Percentiles rank a stretch among this genome's conserved stretches.
Conservation (phyloP, 176 grass and related monocot species). For the Guadua angustifolia region DNA sequence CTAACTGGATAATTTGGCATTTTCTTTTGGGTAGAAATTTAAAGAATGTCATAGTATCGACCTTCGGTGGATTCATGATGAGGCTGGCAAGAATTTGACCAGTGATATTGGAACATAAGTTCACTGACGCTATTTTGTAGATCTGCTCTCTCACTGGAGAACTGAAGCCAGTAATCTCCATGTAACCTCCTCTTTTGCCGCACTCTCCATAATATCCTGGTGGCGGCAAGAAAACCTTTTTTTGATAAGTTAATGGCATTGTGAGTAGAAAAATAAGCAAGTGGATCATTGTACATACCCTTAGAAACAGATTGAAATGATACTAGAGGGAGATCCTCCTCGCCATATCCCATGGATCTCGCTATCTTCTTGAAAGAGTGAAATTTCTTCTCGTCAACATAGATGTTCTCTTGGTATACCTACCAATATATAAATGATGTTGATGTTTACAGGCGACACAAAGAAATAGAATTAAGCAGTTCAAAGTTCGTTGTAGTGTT, state of each 20-base stretch:
- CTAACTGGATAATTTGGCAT: constrained; percentile 18
- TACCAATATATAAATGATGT: constrained; percentile 42
- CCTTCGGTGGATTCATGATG: constrained; percentile 96
- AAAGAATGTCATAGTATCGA: constrained; percentile 24
- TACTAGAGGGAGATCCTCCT: constrained; percentile 72
- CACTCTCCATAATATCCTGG: constrained; percentile 96
- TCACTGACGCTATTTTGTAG: constrained; percentile 95
- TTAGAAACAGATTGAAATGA: constrained; percentile 97
- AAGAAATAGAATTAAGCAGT: constrained; percentile 10
- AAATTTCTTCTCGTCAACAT: constrained; percentile 87
- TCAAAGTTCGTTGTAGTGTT: constrained; percentile 3
- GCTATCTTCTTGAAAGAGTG: constrained; percentile 97
- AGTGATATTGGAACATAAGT: constrained; percentile 94
- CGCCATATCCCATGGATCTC: constrained; percentile 72
- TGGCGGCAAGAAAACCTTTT: constrained; percentile 36
- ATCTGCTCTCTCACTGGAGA: constrained; percentile 90
- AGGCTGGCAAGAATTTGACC: constrained; percentile 94
- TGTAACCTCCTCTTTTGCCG: constrained; percentile 97
- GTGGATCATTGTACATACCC: constrained; percentile 53
- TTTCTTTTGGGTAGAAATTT: constrained; percentile 29
- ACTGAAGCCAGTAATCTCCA: constrained; percentile 91
- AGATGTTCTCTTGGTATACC: constrained; percentile 98
- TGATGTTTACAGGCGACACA: neutral
- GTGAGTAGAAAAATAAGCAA: constrained; percentile 21
- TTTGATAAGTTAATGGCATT: constrained; percentile 12